Evolutionary conservation across 805 yeast species (phyloP).

Genomic region (Maudiozyma pseudohumilis): DNA sequence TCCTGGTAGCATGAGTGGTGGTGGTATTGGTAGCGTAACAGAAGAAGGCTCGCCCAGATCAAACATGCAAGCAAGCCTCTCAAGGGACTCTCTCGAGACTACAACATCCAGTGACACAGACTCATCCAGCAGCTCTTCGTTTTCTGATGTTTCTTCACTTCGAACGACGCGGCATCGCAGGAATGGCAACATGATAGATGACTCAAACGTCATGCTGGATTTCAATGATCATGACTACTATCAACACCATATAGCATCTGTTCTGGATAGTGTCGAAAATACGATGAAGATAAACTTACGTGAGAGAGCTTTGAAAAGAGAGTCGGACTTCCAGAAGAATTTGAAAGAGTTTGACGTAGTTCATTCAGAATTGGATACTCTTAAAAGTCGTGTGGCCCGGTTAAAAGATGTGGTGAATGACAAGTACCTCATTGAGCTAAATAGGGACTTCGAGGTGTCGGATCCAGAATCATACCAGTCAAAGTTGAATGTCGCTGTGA

Average conservation of each 20-base stretch:
- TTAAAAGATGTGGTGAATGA: constrained; percentile 23
- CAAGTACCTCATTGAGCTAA: constrained; percentile 23
- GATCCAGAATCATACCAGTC: constrained; percentile 22
- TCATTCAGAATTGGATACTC: constrained; percentile 18
- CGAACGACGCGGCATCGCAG: background rate
- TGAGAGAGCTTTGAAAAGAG: constrained; percentile 21
- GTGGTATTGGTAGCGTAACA: background rate
- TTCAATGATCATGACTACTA: constrained; percentile 17
- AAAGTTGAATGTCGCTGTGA: constrained; percentile 9
- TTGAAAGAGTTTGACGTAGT: constrained; percentile 21
- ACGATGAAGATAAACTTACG: constrained; percentile 15
- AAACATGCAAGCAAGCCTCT: background rate
- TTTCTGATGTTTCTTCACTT: constrained; percentile 7
- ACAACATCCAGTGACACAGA: background rate
- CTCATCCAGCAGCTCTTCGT: constrained; percentile 2
- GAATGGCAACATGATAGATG: background rate
- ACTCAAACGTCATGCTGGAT: constrained; percentile 8
- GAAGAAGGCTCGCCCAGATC: constrained; percentile 1
- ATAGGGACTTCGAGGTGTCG: constrained; percentile 20
- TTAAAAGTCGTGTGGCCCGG: constrained; percentile 18
- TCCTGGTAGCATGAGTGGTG: too few species aligned
- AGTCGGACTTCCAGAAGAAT: constrained; percentile 20
- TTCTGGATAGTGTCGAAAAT: constrained; percentile 19
- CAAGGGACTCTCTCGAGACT: constrained; percentile 1
- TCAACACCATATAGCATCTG: constrained; percentile 17